Evolutionary conservation across 1,284 basidiomycete species (phyloP).

Genomic region (Cutaneotrichosporon curvatum): DNA sequence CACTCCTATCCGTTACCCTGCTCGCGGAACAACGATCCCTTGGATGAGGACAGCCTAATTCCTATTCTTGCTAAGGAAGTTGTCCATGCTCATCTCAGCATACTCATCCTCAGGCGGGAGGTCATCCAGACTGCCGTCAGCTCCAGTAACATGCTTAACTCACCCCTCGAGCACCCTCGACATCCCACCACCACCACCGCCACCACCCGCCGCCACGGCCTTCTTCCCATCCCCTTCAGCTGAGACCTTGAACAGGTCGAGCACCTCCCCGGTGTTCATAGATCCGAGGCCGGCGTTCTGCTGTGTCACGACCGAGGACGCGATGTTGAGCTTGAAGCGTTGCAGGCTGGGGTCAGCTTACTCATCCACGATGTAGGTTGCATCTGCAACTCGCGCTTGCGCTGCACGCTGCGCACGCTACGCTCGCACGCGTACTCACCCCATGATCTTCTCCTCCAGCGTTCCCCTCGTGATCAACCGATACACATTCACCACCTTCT

Average conservation of each 20-base stretch:
- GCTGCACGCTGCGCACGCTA: too few species aligned
- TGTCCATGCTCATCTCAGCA: slow-evolving; percentile 70
- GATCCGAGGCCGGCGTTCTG: slow-evolving; percentile 88
- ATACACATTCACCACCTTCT: slow-evolving; percentile 98
- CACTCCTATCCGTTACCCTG: too few species aligned
- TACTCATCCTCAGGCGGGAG: slow-evolving; percentile 85
- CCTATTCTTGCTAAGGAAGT: slow-evolving; percentile 52
- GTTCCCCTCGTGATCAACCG: slow-evolving; percentile 95
- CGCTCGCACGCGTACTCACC: too few species aligned
- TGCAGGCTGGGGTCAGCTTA: slow-evolving; percentile 78
- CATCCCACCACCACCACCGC: slow-evolving; percentile 47
- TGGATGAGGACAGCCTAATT: slow-evolving; percentile 1
- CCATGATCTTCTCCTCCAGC: slow-evolving; percentile 99
- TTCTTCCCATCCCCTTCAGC: slow-evolving; percentile 53
- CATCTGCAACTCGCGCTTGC: too few species aligned
- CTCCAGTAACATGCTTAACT: slow-evolving; percentile 10
- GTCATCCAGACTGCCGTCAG: slow-evolving; percentile 60
- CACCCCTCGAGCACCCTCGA: slow-evolving; percentile 69
- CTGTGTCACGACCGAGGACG: slow-evolving; percentile 92
- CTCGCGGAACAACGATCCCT: too few species aligned
- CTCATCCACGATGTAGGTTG: slow-evolving; percentile 55
- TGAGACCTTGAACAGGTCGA: slow-evolving; percentile 86
- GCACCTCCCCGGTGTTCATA: slow-evolving; percentile 95
- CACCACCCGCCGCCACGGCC: background rate
- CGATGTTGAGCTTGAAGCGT: slow-evolving; percentile 98